Base-by-base conservation (phyloP, 2,329 filamentous ascomycete genomes). In the Fonsecaea pugnacius region DNA sequence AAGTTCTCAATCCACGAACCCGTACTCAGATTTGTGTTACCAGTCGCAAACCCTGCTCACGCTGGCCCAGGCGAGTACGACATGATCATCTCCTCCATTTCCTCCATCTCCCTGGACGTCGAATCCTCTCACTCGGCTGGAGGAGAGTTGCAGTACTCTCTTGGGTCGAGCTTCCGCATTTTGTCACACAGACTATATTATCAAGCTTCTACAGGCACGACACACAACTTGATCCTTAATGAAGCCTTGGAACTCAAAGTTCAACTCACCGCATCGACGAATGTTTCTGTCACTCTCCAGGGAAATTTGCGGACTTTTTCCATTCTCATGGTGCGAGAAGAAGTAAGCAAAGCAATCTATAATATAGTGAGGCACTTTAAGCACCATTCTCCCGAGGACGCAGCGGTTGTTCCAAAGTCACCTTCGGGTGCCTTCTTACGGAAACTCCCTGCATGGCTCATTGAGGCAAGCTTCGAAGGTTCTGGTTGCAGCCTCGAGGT, bases 1-100 rank as follows among this genome's bases (percentile, higher is more conserved):
- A 99, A 98, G 74, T 88, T 98, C 46, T 97, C 95, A 0, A 90
- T 99, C 78, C 95, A 99, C 73, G 95, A 99, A 75, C 95, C 95
- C 1, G 96, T 99, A 16, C 76, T 98, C 67, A 88, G 96, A 70
- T 93, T 99, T 68, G 88, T 93, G 7, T 81, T 99, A 4, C 93
- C 93, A 4, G 89, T 94, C 0, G 86, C 95, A 67, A 75, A 79
- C 54, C 76, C 80, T 4, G 74, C 75, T 3, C 77, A 79, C 58
- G 77, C 77, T 46, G 85, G 88, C 30, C 83, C 87, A 0, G 91
- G 92, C 66, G 93, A 98, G 69, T 98, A 95, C 70, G 95, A 99
- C 73, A 84, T 99, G 33, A 90, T 99, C 51, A 96, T 99, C 54
- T 96, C 92, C 1, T 95, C 92, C 1, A 91, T 96, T 10, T 98